Base-by-base conservation (phyloP, 2,329 filamentous ascomycete species). In the Clarireedia sp. region DNA sequence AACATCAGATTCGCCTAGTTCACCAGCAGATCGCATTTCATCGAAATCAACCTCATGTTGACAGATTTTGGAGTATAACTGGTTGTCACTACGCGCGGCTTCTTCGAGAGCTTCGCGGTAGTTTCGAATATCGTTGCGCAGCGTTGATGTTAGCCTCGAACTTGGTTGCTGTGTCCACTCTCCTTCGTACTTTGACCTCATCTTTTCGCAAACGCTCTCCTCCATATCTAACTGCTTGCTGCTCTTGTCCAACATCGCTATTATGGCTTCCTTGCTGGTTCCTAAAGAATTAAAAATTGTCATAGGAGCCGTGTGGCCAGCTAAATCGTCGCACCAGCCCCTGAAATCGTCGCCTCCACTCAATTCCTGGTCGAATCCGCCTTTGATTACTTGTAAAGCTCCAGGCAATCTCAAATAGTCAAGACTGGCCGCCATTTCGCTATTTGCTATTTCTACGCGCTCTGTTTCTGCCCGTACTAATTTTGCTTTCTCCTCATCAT, bases 121-220 rank as follows among this genome's bases (percentile, higher is more conserved):
- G 66, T 87, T 92, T 59, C 87, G 80, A 52, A 97, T 87, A 68
- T 99, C 94, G 57, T 83, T 86, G 54, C 91, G 82, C 49, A 99
- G 74, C 0, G 92, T 97, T 3, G 88, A 85, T 1, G 92, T 99
- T 41, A 99, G 78, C 55, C 89, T 80, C 33, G 89, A 89, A 68
- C 92, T 97, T 10, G 94, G 94, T 67, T 99, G 94, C 66, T 99
- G 94, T 17, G 90, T 96, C 94, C 94, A 99, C 54, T 97, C 92
- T 26, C 79, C 80, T 54, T 92, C 91, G 69, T 97, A 97, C 70
- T 99, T 99, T 12, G 90, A 95, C 47, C 94, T 83, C 94, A 99
- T 99, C 76, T 97, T 99, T 71, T 99, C 94, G 69, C 94, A 99
- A 0, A 97, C 89, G 55, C 89, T 95, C 73, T 97, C 95, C 70